Percentiles rank a stretch among this genome's conserved stretches.
These are phyloP conservation scores for Penicillium sp. DNA, from an alignment of 2,329 filamentous ascomycete genomes.

Conservation along the genomic window DNA sequence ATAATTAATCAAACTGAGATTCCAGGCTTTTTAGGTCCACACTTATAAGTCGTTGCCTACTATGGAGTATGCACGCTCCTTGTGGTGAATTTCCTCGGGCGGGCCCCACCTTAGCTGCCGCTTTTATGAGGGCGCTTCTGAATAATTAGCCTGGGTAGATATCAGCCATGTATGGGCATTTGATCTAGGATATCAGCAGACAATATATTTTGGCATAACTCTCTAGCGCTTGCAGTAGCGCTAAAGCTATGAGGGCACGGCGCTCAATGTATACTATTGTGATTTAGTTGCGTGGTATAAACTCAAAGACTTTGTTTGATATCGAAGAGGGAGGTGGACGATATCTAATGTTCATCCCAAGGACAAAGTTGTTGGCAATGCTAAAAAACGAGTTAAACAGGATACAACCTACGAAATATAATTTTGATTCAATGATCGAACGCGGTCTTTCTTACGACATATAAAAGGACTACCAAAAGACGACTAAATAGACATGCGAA, in stretches of 20 bases:
- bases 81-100: not conserved
- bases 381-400: too few relatives aligned
- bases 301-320: too few relatives aligned
- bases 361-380: too few relatives aligned
- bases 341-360: too few relatives aligned
- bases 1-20: not conserved
- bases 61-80: not conserved
- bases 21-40: not conserved
- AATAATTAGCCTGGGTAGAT: not conserved
- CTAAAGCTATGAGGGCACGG: not conserved
- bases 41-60: not conserved
- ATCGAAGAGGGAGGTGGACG: too few relatives aligned
- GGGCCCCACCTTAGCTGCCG: conserved; percentile 1
- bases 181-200: not conserved
- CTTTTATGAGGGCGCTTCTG: not conserved
- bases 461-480: too few relatives aligned
- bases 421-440: too few relatives aligned
- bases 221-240: not conserved
- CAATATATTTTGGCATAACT: not conserved
- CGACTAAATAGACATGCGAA: too few relatives aligned
- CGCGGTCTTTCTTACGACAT: too few relatives aligned
- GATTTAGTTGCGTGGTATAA: not conserved
- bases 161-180: not conserved
- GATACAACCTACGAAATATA: too few relatives aligned
- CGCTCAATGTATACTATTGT: not conserved